Percentiles rank a stretch among this genome's conserved stretches.
These are phyloP conservation scores for Chlorella vulgaris DNA, from an alignment of 139 green algal genomes.

Conservation along the genomic window DNA sequence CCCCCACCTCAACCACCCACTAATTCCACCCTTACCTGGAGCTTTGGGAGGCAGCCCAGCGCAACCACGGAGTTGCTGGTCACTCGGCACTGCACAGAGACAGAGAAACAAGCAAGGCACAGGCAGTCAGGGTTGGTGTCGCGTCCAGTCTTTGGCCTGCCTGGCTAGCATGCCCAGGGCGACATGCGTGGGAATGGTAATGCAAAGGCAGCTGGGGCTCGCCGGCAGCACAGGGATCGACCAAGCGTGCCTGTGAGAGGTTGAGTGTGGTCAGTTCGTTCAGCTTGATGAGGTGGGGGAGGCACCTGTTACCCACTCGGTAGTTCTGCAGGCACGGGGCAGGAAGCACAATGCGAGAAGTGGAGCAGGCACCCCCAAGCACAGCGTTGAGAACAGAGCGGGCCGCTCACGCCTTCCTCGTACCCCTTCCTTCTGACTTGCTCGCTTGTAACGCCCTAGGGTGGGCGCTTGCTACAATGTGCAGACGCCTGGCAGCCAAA, in stretches of 20 bases:
- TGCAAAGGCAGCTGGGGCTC: no score
- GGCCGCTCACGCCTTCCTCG: no score
- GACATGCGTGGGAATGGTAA: no score
- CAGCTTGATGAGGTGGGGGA: conserved; percentile 36
- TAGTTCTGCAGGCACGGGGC: conserved; percentile 32
- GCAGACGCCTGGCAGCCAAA: no score
- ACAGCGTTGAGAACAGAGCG: background rate
- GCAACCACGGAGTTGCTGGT: conserved; percentile 37
- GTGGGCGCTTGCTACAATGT: no score
- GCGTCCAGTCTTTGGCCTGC: no score
- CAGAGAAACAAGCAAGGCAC: no score
- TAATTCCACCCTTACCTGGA: conserved; percentile 17
- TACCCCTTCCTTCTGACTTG: no score
- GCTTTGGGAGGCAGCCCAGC: conserved; percentile 16
- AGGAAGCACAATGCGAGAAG: background rate
- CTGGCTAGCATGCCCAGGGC: no score
- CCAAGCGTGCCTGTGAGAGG: conserved; percentile 40
- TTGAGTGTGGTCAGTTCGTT: conserved; percentile 47
- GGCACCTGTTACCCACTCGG: conserved; percentile 34
- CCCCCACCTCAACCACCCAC: background rate
- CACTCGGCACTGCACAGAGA: conserved; percentile 31
- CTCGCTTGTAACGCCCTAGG: no score
- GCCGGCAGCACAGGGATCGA: no score
- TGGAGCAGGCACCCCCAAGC: background rate
- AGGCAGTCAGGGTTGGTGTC: no score